Evolutionary conservation across 75 land plant species (phyloP), one percentile per base, ranked within the genome.

Genomic region (Sequoiadendron giganteum): DNA sequence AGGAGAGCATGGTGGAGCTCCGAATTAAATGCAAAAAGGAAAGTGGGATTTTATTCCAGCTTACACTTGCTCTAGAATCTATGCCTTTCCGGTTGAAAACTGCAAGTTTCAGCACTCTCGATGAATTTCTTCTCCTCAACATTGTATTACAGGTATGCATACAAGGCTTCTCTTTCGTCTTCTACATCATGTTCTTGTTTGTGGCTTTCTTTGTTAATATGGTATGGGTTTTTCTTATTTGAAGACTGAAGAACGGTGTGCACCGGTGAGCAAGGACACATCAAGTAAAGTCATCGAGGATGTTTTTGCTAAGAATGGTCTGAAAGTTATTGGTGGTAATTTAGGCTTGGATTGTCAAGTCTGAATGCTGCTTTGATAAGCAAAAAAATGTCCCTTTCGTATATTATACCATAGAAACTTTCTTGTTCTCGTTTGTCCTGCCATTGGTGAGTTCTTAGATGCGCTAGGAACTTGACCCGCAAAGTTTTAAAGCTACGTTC

Each of bases 11-110:
- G 25, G 15, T 42, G 28, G 84, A 82, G 84, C 52, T 82, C 21
- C 52, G 84, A 42, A 82, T 82, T 34, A 45, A 42, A n/a, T 82
- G 84, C 84, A 82, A 82, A 42, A 47, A 82, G 16, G 84, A 82
- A 82, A 19, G 49, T 6, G 84, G 84, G 5, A n/a, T 82, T 82
- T 47, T 82, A 8, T 82, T 82, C 15, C 84, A 82, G 47, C 34
- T 82, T 82, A 82, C 84, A 4, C 10, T 8, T n/a, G 84, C 84
- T 11, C 14, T 82, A 25, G 84, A 82, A 45, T 43, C 49, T 47
- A 49, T 82, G 28, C 84, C 84, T 2, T 47, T 82, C 49, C 15
- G 49, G 54, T 47, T 82, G 49, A 82, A 82, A 45, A 82, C n/a
- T 42, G 52, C 48, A 3, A 82, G 52, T n/a, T 82, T 82, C 49